Evolutionary conservation across 1,284 basidiomycete genomes (phyloP), one percentile per base, ranked within the genome.

Genomic region (Ceraceosorus guamensis): DNA sequence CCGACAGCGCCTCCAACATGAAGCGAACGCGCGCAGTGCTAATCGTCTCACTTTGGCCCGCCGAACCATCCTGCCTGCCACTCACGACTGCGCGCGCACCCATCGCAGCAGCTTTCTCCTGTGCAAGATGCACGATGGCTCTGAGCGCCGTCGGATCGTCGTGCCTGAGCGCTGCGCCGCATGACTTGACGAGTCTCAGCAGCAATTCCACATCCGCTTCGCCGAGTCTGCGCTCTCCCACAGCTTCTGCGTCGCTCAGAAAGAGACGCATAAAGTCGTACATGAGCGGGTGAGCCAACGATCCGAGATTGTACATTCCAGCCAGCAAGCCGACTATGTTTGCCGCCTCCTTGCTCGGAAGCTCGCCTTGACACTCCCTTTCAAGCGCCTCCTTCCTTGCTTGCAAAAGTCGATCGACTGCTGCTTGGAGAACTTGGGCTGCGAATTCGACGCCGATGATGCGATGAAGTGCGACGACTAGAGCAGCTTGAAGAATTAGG

Each of bases 291-390:
- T 86, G 89, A 0, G 89, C 90, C 47, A 97, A 83, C 30, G 97
- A 88, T 76, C 90, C 88, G 70, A 96, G 89, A 75, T 97, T 97
- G 80, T 97, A 97, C 39, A 98, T 79, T 73, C 97, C 90, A 2
- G 90, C 88, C 24, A 96, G 79, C 7, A 98, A 82, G 0, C 89
- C 84, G 35, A 92, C 81, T 33, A 99, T 79, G 75, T 98, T 98
- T 14, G 87, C 84, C 60, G 86, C 86, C 75, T 95, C 89, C 77
- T 96, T 96, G 41, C 71, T 65, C 7, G 59, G 63, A 30, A 59
- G 33, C 16, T 46, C 59, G n/a, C 41, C 34, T 11, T 41, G 11
- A 11, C 2, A 11, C 39, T 41, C 39, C 24, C 24, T 24, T 11
- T 41, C 39, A 3, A 41, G 39, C 39, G 39, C 39, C 11, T 11